Base-by-base conservation (phyloP, 495 filamentous ascomycete species). In the Podospora conica region DNA sequence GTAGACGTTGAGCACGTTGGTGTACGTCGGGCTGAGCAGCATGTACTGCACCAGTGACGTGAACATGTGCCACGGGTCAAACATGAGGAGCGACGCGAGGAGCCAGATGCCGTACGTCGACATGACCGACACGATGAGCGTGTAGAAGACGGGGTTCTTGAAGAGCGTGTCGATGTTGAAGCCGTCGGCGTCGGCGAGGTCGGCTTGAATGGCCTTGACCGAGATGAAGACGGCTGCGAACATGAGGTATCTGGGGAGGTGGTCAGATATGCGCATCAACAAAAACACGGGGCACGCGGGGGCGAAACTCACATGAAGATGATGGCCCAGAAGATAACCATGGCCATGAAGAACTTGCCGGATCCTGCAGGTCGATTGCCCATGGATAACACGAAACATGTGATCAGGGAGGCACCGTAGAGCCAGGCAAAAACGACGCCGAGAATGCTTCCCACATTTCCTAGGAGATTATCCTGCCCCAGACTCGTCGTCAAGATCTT, bases 41-140 rank as follows among this genome's bases (percentile, higher is more conserved):
- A 99, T 87, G 76, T 99, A 99, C 86, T 99, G 96, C 58, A 97
- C 80, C 78, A 97, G 93, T 33, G 86, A 91, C 27, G 95, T 98
- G 79, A 97, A 85, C 91, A 99, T 96, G 77, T 99, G 96, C 93
- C 93, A 99, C 2, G 96, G 96, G 75, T 99, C 96, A 77, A 99
- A 88, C 86, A 98, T 98, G 69, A 98, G 83, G 67, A 99, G 85
- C 12, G 93, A 96, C 4, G 91, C 88, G 53, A 98, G 75, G 60
- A 99, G 87, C 87, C 93, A 99, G 73, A 99, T 88, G 69, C 95
- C 80, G 78, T 96, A 99, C 28, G 96, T 99, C 3, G 93, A 95
- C 31, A 88, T 82, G 68, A 97, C 84, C 1, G 92, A 96, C 18
- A 99, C 85, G 69, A 99, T 92, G 56, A 99, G 85, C 23, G 92